Base-by-base conservation (phyloP, 2,329 filamentous ascomycete genomes). In the Fusarium humuli region DNA sequence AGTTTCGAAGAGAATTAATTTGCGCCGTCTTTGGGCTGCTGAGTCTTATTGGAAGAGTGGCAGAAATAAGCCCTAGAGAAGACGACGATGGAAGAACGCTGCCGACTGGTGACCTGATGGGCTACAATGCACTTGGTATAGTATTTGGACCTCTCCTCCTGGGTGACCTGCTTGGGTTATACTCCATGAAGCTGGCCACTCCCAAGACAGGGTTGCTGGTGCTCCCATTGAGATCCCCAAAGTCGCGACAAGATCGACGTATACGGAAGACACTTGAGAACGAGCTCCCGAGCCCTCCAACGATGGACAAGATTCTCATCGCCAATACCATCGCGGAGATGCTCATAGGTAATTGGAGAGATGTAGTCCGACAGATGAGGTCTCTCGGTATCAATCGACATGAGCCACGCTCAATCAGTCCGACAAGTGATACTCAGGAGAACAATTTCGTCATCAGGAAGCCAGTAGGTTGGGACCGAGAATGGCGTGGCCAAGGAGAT, bases 1-100 rank as follows among this genome's bases (percentile, higher is more conserved):
- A 84, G 56, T 88, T 87, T 64, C 85, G 88, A 44, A 83, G 89
- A 25, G 88, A 91, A 48, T 79, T 92, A 6, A 89, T 92, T 45
- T 91, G 87, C 66, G 87, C 88, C 7, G 88, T 92, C 0, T 90
- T 92, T 75, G 90, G 90, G 1, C 80, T 92, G 14, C 80, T 92
- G 13, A 88, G 85, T 55, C 81, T 90, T 40, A 84, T 92, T 58
- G 90, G 88, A 4, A 81, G 86, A 27, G 80, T 83, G 7, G 87
- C 88, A 4, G 87, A 91, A 74, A 82, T 80, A 34, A 79, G 84
- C 0, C 82, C 83, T 7, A 81, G 84, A 27, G 85, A 89, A 73
- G 85, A 88, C 65, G 82, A 82, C 20, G 78, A 80, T 13, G 85
- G 87, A 7, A 80, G 81, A 40, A 84, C 87, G 5, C 78, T 89